phyloP scores from a whole-genome alignment of 164 flowering plant genomes.

The Aristolochia contorta region DNA sequence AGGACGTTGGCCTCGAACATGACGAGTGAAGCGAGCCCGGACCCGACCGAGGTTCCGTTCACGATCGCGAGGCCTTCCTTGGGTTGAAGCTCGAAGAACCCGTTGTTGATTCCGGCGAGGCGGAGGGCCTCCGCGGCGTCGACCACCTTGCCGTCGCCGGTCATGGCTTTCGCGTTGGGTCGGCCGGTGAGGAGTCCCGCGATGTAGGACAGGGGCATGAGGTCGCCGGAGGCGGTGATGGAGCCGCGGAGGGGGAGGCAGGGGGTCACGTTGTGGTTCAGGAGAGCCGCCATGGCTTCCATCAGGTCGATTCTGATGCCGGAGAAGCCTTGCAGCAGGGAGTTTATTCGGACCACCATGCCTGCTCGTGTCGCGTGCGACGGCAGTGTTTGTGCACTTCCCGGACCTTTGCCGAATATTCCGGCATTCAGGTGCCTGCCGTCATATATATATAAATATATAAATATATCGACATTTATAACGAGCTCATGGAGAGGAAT shows the following conservation, averaged over 20 bases:
- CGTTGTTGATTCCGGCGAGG: constrained; percentile 28
- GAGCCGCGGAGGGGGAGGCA: constrained; percentile 49
- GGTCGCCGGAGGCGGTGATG: constrained; percentile 53
- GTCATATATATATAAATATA: neutral
- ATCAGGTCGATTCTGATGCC: constrained; percentile 57
- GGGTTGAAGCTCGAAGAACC: constrained; percentile 47
- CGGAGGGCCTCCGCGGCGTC: constrained; percentile 26
- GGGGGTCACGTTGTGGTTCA: constrained; percentile 47
- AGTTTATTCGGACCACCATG: constrained; percentile 55
- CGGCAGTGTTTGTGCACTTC: constrained; percentile 34
- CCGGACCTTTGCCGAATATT: constrained; percentile 38
- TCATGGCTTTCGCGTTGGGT: constrained; percentile 38
- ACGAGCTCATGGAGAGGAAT: too few relatives aligned
- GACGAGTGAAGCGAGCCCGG: constrained; percentile 41
- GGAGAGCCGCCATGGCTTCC: constrained; percentile 40
- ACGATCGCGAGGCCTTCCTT: constrained; percentile 57
- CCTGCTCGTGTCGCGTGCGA: constrained; percentile 47
- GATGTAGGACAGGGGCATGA: constrained; percentile 53
- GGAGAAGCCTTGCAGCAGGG: constrained; percentile 61
- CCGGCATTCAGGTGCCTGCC: constrained; percentile 55
- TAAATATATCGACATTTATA: too few relatives aligned
- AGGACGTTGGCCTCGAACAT: constrained; percentile 46
- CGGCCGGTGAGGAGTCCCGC: constrained; percentile 54
- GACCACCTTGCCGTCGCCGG: constrained; percentile 30
- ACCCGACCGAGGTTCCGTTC: constrained; percentile 58